These are phyloP conservation scores for Aspergillus transmontanensis DNA, from an alignment of 2,329 filamentous ascomycete genomes.

Conservation along the genomic window DNA sequence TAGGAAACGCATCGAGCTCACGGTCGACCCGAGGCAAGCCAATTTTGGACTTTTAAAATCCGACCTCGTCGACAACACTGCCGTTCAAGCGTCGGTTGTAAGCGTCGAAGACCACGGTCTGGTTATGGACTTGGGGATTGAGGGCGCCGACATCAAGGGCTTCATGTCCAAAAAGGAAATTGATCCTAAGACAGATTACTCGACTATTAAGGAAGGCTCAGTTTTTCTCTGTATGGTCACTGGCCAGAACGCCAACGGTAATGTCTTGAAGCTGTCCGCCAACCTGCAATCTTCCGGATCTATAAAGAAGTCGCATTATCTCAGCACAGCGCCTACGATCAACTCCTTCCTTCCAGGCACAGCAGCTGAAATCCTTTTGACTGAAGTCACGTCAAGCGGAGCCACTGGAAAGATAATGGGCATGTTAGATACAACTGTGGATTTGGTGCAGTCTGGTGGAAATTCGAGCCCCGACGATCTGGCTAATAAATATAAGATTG, in stretches of 20 bases:
- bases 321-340: conserved; percentile 80
- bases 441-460: conserved; percentile 83
- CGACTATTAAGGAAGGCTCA: conserved; percentile 75
- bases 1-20: conserved; percentile 84
- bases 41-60: conserved; percentile 75
- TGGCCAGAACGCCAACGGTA: conserved; percentile 73
- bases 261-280: conserved; percentile 83
- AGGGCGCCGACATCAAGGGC: conserved; percentile 68
- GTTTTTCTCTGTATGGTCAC: conserved; percentile 83
- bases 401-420: conserved; percentile 90
- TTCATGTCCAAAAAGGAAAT: conserved; percentile 87
- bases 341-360: conserved; percentile 90
- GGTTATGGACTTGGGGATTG: conserved; percentile 86
- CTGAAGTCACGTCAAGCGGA: conserved; percentile 73
- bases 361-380: conserved; percentile 81
- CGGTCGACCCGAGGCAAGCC: conserved; percentile 74
- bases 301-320: conserved; percentile 63
- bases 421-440: conserved; percentile 84
- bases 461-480: conserved; percentile 71
- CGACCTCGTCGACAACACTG: conserved; percentile 73
- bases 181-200: conserved; percentile 64
- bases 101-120: conserved; percentile 97
- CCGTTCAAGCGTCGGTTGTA: conserved; percentile 81
- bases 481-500: conserved; percentile 76
- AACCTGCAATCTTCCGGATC: conserved; percentile 70